Evolutionary conservation across 1,284 basidiomycete species (phyloP).

Genomic region (Ceratobasidium sp.): DNA sequence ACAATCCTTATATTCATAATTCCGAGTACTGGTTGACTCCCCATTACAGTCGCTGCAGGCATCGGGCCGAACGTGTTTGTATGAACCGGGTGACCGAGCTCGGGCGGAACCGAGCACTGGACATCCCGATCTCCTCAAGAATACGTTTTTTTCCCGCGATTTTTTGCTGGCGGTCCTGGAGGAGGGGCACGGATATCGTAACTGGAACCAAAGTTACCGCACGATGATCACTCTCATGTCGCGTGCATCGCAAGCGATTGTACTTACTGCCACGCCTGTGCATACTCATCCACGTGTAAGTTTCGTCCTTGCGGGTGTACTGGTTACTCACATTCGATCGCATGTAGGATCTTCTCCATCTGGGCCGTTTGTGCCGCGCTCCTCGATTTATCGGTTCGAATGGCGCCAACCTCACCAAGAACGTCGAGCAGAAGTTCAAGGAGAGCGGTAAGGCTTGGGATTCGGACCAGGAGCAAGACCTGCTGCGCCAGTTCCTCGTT

Average conservation of each 20-base stretch:
- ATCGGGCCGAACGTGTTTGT: not conserved
- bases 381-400: not conserved
- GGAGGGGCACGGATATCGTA: conserved; percentile 7
- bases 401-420: not conserved
- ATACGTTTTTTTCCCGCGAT: not conserved
- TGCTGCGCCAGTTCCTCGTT: not conserved
- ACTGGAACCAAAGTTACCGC: not conserved
- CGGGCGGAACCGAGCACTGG: not conserved
- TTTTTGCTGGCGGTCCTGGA: not conserved
- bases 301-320: not conserved
- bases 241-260: not conserved
- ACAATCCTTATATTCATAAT: too few relatives aligned
- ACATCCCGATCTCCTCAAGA: not conserved
- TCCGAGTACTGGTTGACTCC: not conserved
- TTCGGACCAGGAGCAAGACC: not conserved
- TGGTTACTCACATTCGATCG: not conserved
- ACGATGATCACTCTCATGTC: not conserved
- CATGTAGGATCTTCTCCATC: not conserved
- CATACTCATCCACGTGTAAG: not conserved
- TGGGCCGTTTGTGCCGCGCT: not conserved
- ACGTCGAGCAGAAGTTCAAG: not conserved
- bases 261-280: conserved; percentile 10
- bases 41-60: not conserved
- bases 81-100: not conserved
- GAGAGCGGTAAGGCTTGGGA: not conserved